Evolutionary conservation across 805 yeast species (phyloP), one percentile per base, ranked within the genome.

Genomic region (Candida sphagnicola): DNA sequence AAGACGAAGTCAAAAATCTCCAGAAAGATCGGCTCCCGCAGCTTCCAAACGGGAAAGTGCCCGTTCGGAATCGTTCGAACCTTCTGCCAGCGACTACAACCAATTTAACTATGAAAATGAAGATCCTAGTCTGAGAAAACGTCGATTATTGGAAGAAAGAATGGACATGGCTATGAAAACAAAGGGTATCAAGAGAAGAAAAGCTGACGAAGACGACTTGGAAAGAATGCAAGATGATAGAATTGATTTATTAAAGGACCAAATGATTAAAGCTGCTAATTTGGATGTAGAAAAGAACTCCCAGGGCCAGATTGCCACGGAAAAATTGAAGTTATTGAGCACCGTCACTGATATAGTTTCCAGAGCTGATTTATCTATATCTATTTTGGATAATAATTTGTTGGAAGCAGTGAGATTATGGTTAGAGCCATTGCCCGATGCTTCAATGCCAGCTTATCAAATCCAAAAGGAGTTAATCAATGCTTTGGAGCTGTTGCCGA

Each of bases 351-450:
- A 76, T 43, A 78, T 85, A 2, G 67, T 93, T 53, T 72, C 87
- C 18, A 84, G 88, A 65, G 88, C 88, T 2, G 85, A 83, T 57
- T 71, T 93, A 51, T 90, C 95, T 24, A 96, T 91, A 56, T 84
- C 95, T 19, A 87, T 93, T 42, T 72, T 93, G 54, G 99, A 93
- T 67, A 93, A 93, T 59, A 93, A 93, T 61, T 63, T 93, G 51
- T 70, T 93, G 43, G 97, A 91, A 53, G 91, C 95, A 36, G 90
- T 93, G 18, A 77, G 98, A 50, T 82, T 88, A 59, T 93, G 99
- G 99, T 72, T 93, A 41, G 99, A 93, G 62, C 99, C 99, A 21
- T 73, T 93, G 51, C 99, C 99, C 3, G 98, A 95, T 70, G 95
- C 95, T 33, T 87, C 96, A 8, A 73, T 93, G 64, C 99, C 99